A percentile compares a stretch with the other conserved stretches of the same genome.
phyloP scores from a whole-genome alignment of 2,329 filamentous ascomycete species.

The Alternaria sp. region DNA sequence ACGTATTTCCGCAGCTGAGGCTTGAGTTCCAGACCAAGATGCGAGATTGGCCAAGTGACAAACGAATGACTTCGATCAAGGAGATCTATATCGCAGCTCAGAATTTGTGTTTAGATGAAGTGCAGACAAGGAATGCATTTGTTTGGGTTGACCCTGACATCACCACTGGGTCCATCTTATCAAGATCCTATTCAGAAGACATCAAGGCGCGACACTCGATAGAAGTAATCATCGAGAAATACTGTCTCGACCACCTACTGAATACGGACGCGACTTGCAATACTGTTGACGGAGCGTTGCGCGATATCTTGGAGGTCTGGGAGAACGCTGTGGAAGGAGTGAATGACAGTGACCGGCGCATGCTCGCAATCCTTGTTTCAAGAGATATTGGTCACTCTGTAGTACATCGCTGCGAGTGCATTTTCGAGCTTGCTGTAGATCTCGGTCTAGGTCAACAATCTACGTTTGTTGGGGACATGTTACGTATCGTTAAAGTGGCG shows the following conservation, averaged over 20 bases:
- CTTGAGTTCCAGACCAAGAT: not conserved
- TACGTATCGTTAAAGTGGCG: slow-evolving; percentile 14
- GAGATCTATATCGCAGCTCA: slow-evolving; percentile 26
- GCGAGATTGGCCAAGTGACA: not conserved
- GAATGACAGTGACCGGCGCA: slow-evolving; percentile 17
- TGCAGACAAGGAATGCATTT: not conserved
- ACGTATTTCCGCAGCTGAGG: slow-evolving; percentile 15
- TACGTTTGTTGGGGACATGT: slow-evolving; percentile 20
- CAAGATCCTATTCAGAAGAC: not conserved
- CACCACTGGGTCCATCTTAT: not conserved
- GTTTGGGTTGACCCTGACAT: not conserved
- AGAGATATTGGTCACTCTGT: slow-evolving; percentile 8
- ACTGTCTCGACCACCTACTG: slow-evolving; percentile 28
- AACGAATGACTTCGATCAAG: slow-evolving; percentile 17
- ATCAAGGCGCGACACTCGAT: slow-evolving; percentile 14
- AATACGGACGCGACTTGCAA: slow-evolving; percentile 11
- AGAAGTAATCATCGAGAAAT: slow-evolving; percentile 25
- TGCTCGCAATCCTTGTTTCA: slow-evolving; percentile 29
- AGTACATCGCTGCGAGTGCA: slow-evolving; percentile 25
- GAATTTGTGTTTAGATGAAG: not conserved
- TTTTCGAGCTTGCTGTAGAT: slow-evolving; percentile 26
- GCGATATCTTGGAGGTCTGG: slow-evolving; percentile 32
- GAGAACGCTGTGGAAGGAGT: slow-evolving; percentile 9
- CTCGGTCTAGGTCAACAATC: slow-evolving; percentile 12
- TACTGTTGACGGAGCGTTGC: slow-evolving; percentile 23